Base-by-base conservation (phyloP, 2,329 filamentous ascomycete genomes). In the Macrophomina phaseolina region DNA sequence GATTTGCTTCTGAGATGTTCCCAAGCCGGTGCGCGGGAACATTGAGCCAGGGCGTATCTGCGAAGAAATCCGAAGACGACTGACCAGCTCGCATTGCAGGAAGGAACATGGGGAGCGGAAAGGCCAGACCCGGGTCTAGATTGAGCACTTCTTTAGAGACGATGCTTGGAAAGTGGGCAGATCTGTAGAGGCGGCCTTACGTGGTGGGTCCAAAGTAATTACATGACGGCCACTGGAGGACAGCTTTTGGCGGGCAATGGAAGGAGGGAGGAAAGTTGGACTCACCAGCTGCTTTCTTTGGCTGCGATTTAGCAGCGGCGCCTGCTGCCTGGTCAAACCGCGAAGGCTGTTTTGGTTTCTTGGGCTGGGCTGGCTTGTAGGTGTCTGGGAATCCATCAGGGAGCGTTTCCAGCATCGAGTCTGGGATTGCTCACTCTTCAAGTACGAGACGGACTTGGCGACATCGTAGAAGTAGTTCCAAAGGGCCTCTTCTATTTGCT, bases 401-500 rank as follows among this genome's bases (percentile, higher is more conserved):
- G 16, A 23, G 11, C 4, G 18, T 30, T 23, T 51, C 8, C 18
- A 38, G 28, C 38, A 55, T 7, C 23, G 16, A 5, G 6, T 14
- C n/a, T 48, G 45, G 18, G 11, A 3, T 7, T 23, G n/a, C 63
- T 58, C n/a, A 84, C 89, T 91, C 69, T 89, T 86, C 67, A 99
- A 80, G 75, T 96, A 97, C 66, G 86, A 84, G 45, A 96, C 90
- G 0, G 92, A 89, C 79, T 97, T 97, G 67, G 89, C 90, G 36
- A 97, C 84, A 73, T 99, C 94, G 76, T 94, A 98, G 78, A 94
- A 98, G 79, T 97, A 97, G 79, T 99, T 89, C 93, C 93, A 98
- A 16, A 99, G 80, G 0, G 94, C 87, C 68, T 98, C 94, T 76
- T 97, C 89, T 69, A 97, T 94, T 75, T 97, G 90, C 45, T 83